A percentile compares a stretch with the other conserved stretches of the same genome.
Conservation (phyloP, 139 green algal genomes). For the Zygnema cylindricum region DNA sequence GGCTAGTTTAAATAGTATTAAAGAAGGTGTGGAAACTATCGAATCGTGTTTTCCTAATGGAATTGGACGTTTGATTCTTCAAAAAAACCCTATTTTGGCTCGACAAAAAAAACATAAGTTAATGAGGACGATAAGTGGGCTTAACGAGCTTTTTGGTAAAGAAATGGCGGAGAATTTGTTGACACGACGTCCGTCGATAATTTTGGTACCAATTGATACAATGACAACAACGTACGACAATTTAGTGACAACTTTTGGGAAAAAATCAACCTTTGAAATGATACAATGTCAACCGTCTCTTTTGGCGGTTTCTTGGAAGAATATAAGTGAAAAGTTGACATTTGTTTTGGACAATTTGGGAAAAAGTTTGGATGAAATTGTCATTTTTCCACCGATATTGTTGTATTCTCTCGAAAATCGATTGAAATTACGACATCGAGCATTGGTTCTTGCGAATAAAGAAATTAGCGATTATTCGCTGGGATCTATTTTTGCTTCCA, state of each 20-base stretch:
- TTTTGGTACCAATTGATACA: background rate
- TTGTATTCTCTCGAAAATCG: background rate
- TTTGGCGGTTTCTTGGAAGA: background rate
- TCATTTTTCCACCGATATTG: background rate
- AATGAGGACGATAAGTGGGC: background rate
- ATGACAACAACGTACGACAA: background rate
- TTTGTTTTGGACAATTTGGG: background rate
- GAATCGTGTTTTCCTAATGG: background rate
- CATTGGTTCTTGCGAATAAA: background rate
- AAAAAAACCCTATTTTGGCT: background rate
- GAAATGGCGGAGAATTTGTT: background rate
- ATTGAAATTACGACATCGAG: background rate
- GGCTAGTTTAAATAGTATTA: background rate
- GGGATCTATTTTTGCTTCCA: background rate
- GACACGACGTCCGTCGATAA: background rate
- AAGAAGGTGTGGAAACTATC: background rate
- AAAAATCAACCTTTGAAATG: background rate
- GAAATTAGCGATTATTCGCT: background rate
- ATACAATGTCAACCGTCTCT: background rate
- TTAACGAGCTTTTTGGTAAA: background rate
- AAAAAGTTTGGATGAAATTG: background rate
- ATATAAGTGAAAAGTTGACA: background rate
- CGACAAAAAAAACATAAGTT: background rate
- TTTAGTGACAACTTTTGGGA: background rate
- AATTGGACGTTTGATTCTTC: background rate